These are phyloP conservation scores for Brachypodium distachyon DNA, from an alignment of 202 grass and related monocot genomes.

Conservation along the genomic window DNA sequence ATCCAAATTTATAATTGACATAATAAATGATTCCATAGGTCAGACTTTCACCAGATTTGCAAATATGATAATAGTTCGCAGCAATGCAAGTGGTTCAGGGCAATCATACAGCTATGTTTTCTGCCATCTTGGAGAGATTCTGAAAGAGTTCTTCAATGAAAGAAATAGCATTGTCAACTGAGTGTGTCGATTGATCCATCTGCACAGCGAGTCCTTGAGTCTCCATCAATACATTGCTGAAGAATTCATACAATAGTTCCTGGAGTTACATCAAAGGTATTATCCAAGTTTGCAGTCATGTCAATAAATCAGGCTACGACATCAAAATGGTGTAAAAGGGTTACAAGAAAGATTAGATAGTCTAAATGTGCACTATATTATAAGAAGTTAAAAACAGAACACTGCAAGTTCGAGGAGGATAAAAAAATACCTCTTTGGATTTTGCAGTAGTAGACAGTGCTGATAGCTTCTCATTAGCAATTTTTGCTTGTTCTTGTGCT, in stretches of 20 bases:
- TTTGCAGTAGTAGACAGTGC: slow-evolving; percentile 14
- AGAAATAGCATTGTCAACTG: slow-evolving; percentile 50
- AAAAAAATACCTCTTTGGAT: slow-evolving; percentile 37
- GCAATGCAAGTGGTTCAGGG: slow-evolving; percentile 5
- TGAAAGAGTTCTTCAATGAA: slow-evolving; percentile 53
- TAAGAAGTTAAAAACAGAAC: not conserved
- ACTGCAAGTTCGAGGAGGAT: not conserved
- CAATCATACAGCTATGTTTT: slow-evolving; percentile 37
- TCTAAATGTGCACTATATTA: not conserved
- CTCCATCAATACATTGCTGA: slow-evolving; percentile 25
- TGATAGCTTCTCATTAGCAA: slow-evolving; percentile 43
- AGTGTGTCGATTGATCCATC: slow-evolving; percentile 43
- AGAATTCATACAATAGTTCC: slow-evolving; percentile 28
- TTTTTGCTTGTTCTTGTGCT: slow-evolving; percentile 54
- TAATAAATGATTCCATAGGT: slow-evolving; percentile 1
- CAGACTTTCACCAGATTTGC: slow-evolving; percentile 4
- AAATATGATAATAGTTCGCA: not conserved
- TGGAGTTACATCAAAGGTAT: slow-evolving; percentile 32
- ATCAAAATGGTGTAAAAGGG: slow-evolving; percentile 16
- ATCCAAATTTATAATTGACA: slow-evolving; percentile 9
- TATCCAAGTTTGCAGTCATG: slow-evolving; percentile 17
- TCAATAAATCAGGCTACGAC: not conserved
- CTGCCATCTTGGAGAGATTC: slow-evolving; percentile 32
- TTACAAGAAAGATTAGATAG: slow-evolving; percentile 7
- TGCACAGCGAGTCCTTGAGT: slow-evolving; percentile 36